phyloP scores from a whole-genome alignment of 176 grass and related monocot species.

The Musa acuminata region DNA sequence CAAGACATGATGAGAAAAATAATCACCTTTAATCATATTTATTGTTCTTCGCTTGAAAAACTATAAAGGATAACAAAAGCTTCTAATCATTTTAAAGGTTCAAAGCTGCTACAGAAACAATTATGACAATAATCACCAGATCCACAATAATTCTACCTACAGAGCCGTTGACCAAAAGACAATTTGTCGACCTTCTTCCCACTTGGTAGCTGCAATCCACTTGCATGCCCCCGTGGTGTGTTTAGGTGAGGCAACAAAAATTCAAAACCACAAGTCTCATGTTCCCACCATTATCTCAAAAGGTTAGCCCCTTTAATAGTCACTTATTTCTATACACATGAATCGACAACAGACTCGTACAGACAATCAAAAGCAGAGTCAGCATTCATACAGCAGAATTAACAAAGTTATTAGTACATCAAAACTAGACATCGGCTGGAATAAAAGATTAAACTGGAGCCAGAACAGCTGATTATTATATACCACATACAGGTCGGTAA shows the following conservation, averaged over 20 bases:
- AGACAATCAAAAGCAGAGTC: neutral
- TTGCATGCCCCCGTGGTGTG: neutral
- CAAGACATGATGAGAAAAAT: too few species aligned
- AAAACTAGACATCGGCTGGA: neutral
- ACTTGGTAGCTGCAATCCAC: conserved; percentile 3
- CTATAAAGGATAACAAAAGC: neutral
- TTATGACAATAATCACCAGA: neutral
- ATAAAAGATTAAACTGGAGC: neutral
- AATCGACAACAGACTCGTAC: neutral
- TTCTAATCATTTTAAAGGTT: neutral
- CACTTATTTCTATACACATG: neutral
- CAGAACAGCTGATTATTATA: neutral
- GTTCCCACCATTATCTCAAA: conserved; percentile 4
- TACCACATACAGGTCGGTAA: neutral
- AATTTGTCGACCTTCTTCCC: neutral
- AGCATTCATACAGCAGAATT: neutral
- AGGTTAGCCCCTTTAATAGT: neutral
- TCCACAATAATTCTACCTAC: neutral
- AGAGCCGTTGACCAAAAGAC: neutral
- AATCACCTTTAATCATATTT: neutral
- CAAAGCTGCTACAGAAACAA: neutral
- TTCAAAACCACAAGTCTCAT: neutral
- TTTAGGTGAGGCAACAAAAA: neutral
- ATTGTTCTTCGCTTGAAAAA: neutral
- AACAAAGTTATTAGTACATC: neutral